phyloP scores from a whole-genome alignment of 192 early-diverging fungal species.

The Kappamyces sp. region DNA sequence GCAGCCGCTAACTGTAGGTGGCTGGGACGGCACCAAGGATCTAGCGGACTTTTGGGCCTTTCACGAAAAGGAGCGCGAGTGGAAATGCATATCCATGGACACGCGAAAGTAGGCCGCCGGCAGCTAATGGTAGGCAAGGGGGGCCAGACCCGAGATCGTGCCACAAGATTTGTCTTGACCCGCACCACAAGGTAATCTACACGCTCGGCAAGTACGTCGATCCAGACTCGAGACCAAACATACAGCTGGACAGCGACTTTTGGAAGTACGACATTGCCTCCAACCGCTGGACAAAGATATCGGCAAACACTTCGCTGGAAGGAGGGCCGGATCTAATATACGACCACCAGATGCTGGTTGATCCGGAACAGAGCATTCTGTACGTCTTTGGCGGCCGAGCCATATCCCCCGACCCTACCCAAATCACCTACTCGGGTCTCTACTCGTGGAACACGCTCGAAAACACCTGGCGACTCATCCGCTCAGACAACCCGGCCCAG shows the following conservation, averaged over 20 bases:
- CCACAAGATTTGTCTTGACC: slow-evolving; percentile 89
- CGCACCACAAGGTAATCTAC: slow-evolving; percentile 64
- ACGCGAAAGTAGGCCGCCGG: slow-evolving; percentile 53
- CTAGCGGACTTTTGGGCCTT: slow-evolving; percentile 88
- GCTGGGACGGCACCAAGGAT: slow-evolving; percentile 87
- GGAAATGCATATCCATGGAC: slow-evolving; percentile 73
- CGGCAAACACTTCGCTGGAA: slow-evolving; percentile 66
- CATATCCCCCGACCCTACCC: slow-evolving; percentile 51
- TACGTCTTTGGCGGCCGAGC: slow-evolving; percentile 91
- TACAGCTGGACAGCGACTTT: slow-evolving; percentile 76
- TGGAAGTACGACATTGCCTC: slow-evolving; percentile 76
- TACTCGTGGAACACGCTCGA: slow-evolving; percentile 70
- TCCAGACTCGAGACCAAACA: slow-evolving; percentile 58
- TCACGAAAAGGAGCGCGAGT: slow-evolving; percentile 50
- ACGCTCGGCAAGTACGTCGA: slow-evolving; percentile 89
- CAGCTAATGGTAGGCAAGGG: slow-evolving; percentile 50
- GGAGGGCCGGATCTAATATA: slow-evolving; percentile 84
- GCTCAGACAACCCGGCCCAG: slow-evolving; percentile 53
- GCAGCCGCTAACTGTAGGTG: slow-evolving; percentile 18
- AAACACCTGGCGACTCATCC: slow-evolving; percentile 69
- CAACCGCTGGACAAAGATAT: slow-evolving; percentile 66
- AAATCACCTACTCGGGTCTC: slow-evolving; percentile 78
- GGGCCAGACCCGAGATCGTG: slow-evolving; percentile 86
- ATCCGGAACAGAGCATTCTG: slow-evolving; percentile 57
- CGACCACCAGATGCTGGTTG: slow-evolving; percentile 92